Conservation (phyloP, 2,329 filamentous ascomycete species). For the Colletotrichum musicola region DNA sequence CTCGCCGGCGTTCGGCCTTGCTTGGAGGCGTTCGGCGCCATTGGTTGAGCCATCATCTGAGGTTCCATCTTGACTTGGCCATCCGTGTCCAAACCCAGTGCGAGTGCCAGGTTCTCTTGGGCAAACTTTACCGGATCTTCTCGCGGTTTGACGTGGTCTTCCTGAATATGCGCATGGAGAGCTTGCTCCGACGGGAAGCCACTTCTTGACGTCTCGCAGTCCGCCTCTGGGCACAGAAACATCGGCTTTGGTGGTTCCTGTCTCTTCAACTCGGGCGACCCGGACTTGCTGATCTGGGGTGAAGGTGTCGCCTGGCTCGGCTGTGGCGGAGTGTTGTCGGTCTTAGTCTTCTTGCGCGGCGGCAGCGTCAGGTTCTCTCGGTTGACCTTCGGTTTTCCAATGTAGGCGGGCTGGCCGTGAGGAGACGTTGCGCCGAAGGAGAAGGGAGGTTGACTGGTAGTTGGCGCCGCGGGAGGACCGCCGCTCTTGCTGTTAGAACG, state of each 20-base stretch:
- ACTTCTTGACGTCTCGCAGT: conserved; percentile 64
- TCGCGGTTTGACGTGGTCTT: conserved; percentile 69
- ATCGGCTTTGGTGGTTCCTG: conserved; percentile 55
- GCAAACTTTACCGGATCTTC: conserved; percentile 68
- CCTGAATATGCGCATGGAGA: conserved; percentile 65
- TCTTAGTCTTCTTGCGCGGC: conserved; percentile 68
- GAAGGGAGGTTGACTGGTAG: conserved; percentile 68
- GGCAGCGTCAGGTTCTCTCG: conserved; percentile 68
- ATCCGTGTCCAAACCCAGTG: conserved; percentile 65
- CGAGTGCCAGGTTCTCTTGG: conserved; percentile 61
- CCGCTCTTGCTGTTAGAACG: conserved; percentile 59
- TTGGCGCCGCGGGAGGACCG: conserved; percentile 69
- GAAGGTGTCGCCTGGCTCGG: conserved; percentile 59
- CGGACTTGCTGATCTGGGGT: conserved; percentile 61
- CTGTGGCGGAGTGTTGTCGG: conserved; percentile 53
- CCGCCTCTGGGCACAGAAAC: conserved; percentile 64
- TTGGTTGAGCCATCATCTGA: conserved; percentile 50
- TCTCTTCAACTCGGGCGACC: conserved; percentile 60
- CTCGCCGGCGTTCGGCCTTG: conserved; percentile 60
- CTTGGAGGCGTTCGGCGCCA: conserved; percentile 59
- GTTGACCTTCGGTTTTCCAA: conserved; percentile 64
- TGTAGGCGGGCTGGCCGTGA: conserved; percentile 70
- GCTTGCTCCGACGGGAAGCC: conserved; percentile 69
- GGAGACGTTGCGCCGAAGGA: conserved; percentile 68
- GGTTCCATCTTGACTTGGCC: conserved; percentile 55